Evolutionary conservation across 176 grass and related monocot species (phyloP), one percentile per base, ranked within the genome.

Genomic region (Oryza longistaminata): DNA sequence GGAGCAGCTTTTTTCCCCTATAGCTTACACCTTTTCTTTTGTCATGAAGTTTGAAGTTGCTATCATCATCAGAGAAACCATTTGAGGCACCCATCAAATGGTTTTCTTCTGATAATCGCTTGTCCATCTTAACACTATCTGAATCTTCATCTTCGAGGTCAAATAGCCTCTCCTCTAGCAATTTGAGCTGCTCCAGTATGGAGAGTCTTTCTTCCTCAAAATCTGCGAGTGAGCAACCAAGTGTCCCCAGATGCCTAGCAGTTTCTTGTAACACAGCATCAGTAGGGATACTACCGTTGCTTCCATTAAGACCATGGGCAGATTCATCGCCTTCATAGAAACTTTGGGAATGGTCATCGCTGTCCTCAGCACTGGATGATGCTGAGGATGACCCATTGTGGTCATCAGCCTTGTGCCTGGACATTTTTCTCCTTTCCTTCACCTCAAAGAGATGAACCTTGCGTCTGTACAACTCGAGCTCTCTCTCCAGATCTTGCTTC

Each of bases 181-280:
- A 73, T 77, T 92, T 92, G 60, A 99, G 93, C 48, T 96, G 97
- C 76, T 99, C 93, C 46, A 99, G 29, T 84, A 99, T 91, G 68
- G 93, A 99, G 71, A 90, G 82, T 27, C 90, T 96, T 79, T 99
- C 93, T 90, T 91, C 97, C 79, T 99, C 93, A 86, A 94, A 99
- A 75, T 91, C 93, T 76, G 87, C 88, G 58, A 92, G 76, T 15
- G 97, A 88, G 26, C 89, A 90, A 79, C 89, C 92, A 37, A 94
- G 78, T 5, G 88, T 86, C 49, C 76, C 88, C 39, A 94, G 73
- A 84, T 94, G 87, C 40, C 46, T 86, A 66, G 81, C 78, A 76
- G 91, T 87, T 81, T 90, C 89, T 76, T 89, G 84, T 79, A 96
- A 80, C 68, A 92, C 84, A 61, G 76, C 91, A 84, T 96, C 96